A percentile compares a stretch with the other conserved stretches of the same genome.
Conservation (phyloP, 345 rosid species). For the Hypericum androsaemum region DNA sequence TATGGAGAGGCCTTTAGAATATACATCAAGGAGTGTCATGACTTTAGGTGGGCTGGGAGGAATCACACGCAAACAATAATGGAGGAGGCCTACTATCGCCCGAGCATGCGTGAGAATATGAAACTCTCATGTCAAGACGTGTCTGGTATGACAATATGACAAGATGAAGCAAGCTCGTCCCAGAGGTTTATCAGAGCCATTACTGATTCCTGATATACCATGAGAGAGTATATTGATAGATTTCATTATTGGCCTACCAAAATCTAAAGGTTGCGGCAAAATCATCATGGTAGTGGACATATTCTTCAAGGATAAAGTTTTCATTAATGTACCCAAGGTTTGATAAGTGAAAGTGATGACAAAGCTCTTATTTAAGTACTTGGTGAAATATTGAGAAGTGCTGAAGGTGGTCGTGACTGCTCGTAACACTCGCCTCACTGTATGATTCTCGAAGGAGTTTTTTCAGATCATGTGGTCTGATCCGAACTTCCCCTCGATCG, state of each 20-base stretch:
- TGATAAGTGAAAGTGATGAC: background rate
- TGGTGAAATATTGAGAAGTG: too few relatives aligned
- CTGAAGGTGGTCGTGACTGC: background rate
- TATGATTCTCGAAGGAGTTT: constrained; percentile 1
- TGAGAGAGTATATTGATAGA: too few relatives aligned
- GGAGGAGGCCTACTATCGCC: too few relatives aligned
- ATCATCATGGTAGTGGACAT: background rate
- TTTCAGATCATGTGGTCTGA: constrained; percentile 4
- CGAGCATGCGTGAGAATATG: too few relatives aligned
- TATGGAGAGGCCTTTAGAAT: background rate
- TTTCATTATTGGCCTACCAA: background rate
- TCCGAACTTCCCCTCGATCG: too few relatives aligned
- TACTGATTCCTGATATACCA: too few relatives aligned
- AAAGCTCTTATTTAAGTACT: too few relatives aligned
- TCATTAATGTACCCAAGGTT: too few relatives aligned
- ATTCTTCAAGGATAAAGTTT: constrained; percentile 1
- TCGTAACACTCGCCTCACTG: background rate
- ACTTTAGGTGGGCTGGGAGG: background rate
- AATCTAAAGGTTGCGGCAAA: background rate
- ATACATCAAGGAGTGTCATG: background rate
- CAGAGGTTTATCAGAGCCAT: too few relatives aligned
- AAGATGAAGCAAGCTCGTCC: background rate
- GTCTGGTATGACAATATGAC: background rate
- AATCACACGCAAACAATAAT: background rate
- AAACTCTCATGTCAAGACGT: too few relatives aligned